Evolutionary conservation across 2,329 filamentous ascomycete species (phyloP).

Genomic region (Alternaria conjuncta): DNA sequence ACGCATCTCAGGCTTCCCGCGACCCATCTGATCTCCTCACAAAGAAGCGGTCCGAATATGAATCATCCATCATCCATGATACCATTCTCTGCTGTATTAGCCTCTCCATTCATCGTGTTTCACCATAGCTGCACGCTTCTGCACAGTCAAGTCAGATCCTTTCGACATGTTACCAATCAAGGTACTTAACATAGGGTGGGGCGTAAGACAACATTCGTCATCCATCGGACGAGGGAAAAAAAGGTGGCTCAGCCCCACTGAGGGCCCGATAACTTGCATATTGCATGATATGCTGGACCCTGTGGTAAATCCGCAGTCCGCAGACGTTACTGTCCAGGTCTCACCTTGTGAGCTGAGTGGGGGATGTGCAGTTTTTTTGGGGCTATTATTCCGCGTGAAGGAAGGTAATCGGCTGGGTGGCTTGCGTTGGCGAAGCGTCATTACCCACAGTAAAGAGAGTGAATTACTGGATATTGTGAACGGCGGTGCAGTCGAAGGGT

Average conservation of each 20-base stretch:
- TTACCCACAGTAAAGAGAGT: background rate
- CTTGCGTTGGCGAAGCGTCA: background rate
- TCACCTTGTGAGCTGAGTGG: background rate
- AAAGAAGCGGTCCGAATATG: background rate
- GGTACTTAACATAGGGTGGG: background rate
- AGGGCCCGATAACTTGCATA: background rate
- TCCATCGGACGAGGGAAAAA: background rate
- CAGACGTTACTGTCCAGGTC: background rate
- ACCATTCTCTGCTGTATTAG: conserved; percentile 1
- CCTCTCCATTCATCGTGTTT: background rate
- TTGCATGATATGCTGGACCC: conserved; percentile 2
- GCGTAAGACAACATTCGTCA: background rate
- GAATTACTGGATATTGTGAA: background rate
- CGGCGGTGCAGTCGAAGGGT: background rate
- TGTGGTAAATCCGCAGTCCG: background rate
- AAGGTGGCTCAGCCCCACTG: background rate
- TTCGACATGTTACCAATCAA: background rate
- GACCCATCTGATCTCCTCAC: background rate
- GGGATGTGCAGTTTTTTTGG: background rate
- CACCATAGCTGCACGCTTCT: background rate
- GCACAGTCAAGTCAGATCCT: background rate
- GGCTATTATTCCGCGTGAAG: background rate
- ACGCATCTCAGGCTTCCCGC: background rate
- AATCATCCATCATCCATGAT: conserved; percentile 1
- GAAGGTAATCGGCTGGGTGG: background rate